These are phyloP conservation scores for Aspergillus carlsbadensis DNA, from an alignment of 495 filamentous ascomycete species.

Conservation along the genomic window DNA sequence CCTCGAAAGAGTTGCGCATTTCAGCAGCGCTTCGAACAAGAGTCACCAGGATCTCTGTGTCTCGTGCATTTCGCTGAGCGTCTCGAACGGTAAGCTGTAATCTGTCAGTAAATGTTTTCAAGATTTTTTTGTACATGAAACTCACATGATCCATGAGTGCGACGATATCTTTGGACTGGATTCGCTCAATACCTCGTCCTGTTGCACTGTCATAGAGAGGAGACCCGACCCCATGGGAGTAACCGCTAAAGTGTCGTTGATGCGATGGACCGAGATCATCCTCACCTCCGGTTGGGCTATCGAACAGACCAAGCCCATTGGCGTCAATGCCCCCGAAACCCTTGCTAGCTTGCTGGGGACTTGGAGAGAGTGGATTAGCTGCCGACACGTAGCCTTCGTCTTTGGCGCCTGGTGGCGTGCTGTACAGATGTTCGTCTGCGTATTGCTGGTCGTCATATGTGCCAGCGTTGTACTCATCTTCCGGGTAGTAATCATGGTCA, in stretches of 20 bases:
- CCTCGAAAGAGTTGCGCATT: slow-evolving; percentile 96
- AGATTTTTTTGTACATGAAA: neutral
- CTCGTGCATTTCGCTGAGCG: slow-evolving; percentile 91
- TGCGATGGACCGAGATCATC: slow-evolving; percentile 61
- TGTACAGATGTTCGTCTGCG: slow-evolving; percentile 35
- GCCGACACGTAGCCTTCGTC: slow-evolving; percentile 94
- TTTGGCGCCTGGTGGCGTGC: slow-evolving; percentile 49
- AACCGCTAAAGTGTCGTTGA: slow-evolving; percentile 74
- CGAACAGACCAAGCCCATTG: slow-evolving; percentile 53
- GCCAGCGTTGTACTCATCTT: slow-evolving; percentile 37
- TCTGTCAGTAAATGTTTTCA: slow-evolving; percentile 9
- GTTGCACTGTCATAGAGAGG: slow-evolving; percentile 90
- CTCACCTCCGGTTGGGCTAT: slow-evolving; percentile 60
- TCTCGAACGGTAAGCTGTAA: slow-evolving; percentile 87
- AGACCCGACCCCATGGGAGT: slow-evolving; percentile 75
- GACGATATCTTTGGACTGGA: slow-evolving; percentile 96
- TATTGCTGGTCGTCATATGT: slow-evolving; percentile 34
- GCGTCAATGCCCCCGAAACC: slow-evolving; percentile 58
- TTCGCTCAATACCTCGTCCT: slow-evolving; percentile 83
- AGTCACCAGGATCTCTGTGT: slow-evolving; percentile 95
- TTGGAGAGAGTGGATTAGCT: slow-evolving; percentile 63
- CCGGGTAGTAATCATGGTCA: slow-evolving; percentile 40
- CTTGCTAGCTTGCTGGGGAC: slow-evolving; percentile 60
- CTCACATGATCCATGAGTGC: slow-evolving; percentile 95
- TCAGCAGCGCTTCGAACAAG: slow-evolving; percentile 92